Base-by-base conservation (phyloP, 2,329 filamentous ascomycete genomes). In the Epichloe sibirici region DNA sequence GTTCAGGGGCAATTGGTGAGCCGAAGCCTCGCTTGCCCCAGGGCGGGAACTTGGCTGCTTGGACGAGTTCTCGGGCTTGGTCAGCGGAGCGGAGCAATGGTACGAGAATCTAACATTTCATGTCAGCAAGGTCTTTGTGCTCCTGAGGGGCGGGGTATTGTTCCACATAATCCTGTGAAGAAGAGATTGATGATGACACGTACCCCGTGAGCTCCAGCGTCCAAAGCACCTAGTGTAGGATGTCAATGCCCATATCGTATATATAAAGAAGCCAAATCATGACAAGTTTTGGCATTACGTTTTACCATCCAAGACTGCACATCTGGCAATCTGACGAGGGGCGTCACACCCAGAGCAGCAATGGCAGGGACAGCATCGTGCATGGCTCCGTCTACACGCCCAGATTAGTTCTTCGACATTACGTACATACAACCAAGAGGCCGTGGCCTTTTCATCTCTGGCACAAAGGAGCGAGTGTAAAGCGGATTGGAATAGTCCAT, bases 291-390 rank as follows among this genome's bases (percentile, higher is more conserved):
- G 12, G 23, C 6, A 63, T 53, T 55, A 69, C 67, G 68, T 60
- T 75, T 76, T 44, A 76, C 67, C 61, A 75, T 73, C 63, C 71
- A 72, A 44, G 69, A 65, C 53, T 71, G 65, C 57, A 66, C 60
- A 46, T 81, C 79, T 0, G 79, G 76, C 40, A 85, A 70, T 56
- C 82, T 71, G 35, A 72, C 69, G 49, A 72, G 62, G 1, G 69
- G 69, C 3, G 69, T 70, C 8, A 68, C 68, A 3, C 73, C 74
- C 31, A 71, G 59, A 1, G 73, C 70, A 44, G 74, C 69, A 58
- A 78, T 75, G 5, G 74, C 77, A 7, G 74, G 73, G 2, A 78
- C 75, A 7, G 73, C 71, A 60, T 78, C 76, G 59, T 79, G 71
- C 76, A 77, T 77, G 9, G 71, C 68, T 15, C 68, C 68, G 57